A percentile compares a stretch with the other conserved stretches of the same genome.
These are phyloP conservation scores for Serendipita sp. DNA, from an alignment of 1,284 basidiomycete species.

Conservation along the genomic window DNA sequence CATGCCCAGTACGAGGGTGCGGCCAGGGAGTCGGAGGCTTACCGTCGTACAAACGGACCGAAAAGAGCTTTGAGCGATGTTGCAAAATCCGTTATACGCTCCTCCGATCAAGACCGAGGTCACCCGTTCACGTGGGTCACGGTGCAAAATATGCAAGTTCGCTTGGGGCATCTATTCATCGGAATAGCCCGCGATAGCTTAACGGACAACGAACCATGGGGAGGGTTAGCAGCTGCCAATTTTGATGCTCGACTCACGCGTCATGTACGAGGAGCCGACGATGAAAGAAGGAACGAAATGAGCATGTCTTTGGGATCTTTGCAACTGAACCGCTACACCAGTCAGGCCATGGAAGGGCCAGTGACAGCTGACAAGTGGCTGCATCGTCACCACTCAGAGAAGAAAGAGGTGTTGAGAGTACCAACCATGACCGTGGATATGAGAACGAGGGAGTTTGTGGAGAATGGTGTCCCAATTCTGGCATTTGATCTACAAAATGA, in stretches of 20 bases:
- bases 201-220: slow-evolving; percentile 39
- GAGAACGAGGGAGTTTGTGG: background rate
- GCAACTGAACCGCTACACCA: slow-evolving; percentile 2
- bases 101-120: slow-evolving; percentile 52
- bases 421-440: slow-evolving; percentile 4
- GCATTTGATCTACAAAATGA: slow-evolving; percentile 4
- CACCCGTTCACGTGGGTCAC: slow-evolving; percentile 44
- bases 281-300: slow-evolving; percentile 1
- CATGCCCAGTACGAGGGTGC: slow-evolving; percentile 60
- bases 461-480: background rate
- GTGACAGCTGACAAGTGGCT: slow-evolving; percentile 2
- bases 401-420: background rate
- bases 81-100: slow-evolving; percentile 67
- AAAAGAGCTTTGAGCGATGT: slow-evolving; percentile 69
- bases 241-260: background rate
- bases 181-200: slow-evolving; percentile 65
- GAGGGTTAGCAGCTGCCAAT: background rate
- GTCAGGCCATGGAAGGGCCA: background rate
- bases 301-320: slow-evolving; percentile 11
- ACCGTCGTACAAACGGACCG: slow-evolving; percentile 47
- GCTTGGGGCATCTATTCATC: slow-evolving; percentile 43
- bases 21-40: slow-evolving; percentile 56
- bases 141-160: slow-evolving; percentile 56
- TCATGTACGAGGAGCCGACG: slow-evolving; percentile 6
- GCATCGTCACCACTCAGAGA: background rate